Conservation (phyloP, 805 yeast genomes). For the Suhomyces faveliae region DNA sequence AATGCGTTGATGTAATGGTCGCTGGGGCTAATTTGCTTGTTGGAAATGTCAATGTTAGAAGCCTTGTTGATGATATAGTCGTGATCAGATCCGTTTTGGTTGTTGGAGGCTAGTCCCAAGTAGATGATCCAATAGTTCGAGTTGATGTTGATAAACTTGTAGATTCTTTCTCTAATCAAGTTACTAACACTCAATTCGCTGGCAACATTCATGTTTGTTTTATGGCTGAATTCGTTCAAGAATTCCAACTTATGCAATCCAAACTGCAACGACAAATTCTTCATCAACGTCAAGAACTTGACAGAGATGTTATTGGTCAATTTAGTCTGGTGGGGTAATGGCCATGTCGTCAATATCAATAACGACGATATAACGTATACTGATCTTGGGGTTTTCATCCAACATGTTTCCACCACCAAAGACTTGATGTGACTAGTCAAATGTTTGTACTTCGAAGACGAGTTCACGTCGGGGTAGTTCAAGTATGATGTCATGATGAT, state of each 20-base stretch:
- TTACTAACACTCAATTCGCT: conserved; percentile 31
- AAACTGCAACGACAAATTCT: conserved; percentile 39
- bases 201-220: conserved; percentile 22
- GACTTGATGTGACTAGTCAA: conserved; percentile 34
- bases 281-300: conserved; percentile 39
- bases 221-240: conserved; percentile 41
- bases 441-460: conserved; percentile 19
- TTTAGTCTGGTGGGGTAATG: conserved; percentile 33
- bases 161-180: conserved; percentile 39
- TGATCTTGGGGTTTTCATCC: conserved; percentile 46
- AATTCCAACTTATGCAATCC: conserved; percentile 44
- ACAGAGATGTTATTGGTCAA: conserved; percentile 32
- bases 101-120: conserved; percentile 35
- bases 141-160: conserved; percentile 42
- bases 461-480: conserved; percentile 14
- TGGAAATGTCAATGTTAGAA: conserved; percentile 23
- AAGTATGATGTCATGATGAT: conserved; percentile 36
- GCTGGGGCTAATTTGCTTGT: conserved; percentile 7
- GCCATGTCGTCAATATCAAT: conserved; percentile 46
- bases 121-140: conserved; percentile 43
- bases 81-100: conserved; percentile 24
- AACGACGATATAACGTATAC: conserved; percentile 38
- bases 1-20: conserved; percentile 26
- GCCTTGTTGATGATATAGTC: conserved; percentile 40
- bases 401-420: conserved; percentile 41